phyloP scores from a whole-genome alignment of 1,139 yeast species.

The Nematodospora anomalae region DNA sequence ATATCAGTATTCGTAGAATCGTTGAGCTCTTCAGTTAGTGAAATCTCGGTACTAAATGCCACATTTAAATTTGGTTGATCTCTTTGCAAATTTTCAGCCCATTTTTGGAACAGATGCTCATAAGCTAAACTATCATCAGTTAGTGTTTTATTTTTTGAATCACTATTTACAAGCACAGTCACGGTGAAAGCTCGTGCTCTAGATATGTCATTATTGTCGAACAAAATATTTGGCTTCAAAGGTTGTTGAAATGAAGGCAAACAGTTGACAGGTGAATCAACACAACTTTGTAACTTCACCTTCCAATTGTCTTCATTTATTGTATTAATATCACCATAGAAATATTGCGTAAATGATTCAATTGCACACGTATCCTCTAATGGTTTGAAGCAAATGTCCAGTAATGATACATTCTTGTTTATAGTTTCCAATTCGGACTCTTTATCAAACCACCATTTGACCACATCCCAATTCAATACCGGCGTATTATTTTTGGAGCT shows the following conservation, averaged over 20 bases:
- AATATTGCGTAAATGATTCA: slow-evolving; percentile 91
- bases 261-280: slow-evolving; percentile 83
- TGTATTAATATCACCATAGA: slow-evolving; percentile 58
- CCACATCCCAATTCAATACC: slow-evolving; percentile 60
- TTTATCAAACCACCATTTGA: slow-evolving; percentile 85
- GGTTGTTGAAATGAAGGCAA: slow-evolving; percentile 92
- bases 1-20: slow-evolving; percentile 80
- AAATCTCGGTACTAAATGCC: slow-evolving; percentile 78
- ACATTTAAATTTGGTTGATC: slow-evolving; percentile 54
- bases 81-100: slow-evolving; percentile 52
- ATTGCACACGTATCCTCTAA: slow-evolving; percentile 74
- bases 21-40: slow-evolving; percentile 80
- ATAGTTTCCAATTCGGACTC: slow-evolving; percentile 52
- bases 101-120: slow-evolving; percentile 62
- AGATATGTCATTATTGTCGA: slow-evolving; percentile 53
- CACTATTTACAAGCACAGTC: slow-evolving; percentile 59
- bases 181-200: slow-evolving; percentile 71
- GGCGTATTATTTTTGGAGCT: slow-evolving; percentile 61
- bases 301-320: slow-evolving; percentile 59
- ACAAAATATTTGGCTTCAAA: slow-evolving; percentile 64
- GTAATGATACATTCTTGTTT: slow-evolving; percentile 35
- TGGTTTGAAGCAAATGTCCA: slow-evolving; percentile 85
- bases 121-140: slow-evolving; percentile 53
- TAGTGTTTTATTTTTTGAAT: slow-evolving; percentile 33
- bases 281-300: slow-evolving; percentile 54